Conservation (phyloP, 768 basidiomycete species). For the Glaciozyma antarctica region DNA sequence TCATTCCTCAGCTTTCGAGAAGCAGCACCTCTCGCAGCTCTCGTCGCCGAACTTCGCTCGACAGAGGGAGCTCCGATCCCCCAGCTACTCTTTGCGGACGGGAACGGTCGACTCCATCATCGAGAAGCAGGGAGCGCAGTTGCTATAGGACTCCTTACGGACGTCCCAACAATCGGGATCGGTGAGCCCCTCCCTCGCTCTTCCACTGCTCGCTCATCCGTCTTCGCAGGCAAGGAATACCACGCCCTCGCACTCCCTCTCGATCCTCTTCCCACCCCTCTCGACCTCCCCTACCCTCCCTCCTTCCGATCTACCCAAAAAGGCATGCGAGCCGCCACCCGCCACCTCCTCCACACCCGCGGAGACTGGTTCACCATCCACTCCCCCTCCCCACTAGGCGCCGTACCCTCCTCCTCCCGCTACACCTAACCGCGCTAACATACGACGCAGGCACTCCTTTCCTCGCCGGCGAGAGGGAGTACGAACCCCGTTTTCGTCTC, state of each 20-base stretch:
- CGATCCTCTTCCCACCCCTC: not conserved
- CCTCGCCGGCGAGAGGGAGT: constrained; percentile 22
- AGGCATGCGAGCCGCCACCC: constrained; percentile 21
- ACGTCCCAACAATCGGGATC: constrained; percentile 34
- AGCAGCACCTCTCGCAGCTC: constrained; percentile 20
- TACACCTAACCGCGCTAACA: not conserved
- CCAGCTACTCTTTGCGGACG: constrained; percentile 37
- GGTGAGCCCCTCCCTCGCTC: constrained; percentile 7
- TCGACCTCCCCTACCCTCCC: not conserved
- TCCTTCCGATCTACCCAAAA: constrained; percentile 25
- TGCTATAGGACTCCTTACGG: constrained; percentile 32
- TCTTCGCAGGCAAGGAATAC: constrained; percentile 30
- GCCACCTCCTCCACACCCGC: not conserved
- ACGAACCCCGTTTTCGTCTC: constrained; percentile 36
- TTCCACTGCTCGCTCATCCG: not conserved
- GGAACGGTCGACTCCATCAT: constrained; percentile 36
- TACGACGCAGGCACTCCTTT: constrained; percentile 25
- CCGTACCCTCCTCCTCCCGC: not conserved
- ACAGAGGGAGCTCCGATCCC: constrained; percentile 25
- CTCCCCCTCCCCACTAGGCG: not conserved
- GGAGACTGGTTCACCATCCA: constrained; percentile 29
- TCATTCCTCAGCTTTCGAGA: constrained; percentile 38
- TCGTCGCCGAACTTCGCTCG: constrained; percentile 29
- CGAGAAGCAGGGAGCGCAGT: constrained; percentile 36
- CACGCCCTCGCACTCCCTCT: constrained; percentile 12